Evolutionary conservation across 306 rosid genomes (phyloP), one percentile per base, ranked within the genome.

Genomic region (Biancaea sappan): DNA sequence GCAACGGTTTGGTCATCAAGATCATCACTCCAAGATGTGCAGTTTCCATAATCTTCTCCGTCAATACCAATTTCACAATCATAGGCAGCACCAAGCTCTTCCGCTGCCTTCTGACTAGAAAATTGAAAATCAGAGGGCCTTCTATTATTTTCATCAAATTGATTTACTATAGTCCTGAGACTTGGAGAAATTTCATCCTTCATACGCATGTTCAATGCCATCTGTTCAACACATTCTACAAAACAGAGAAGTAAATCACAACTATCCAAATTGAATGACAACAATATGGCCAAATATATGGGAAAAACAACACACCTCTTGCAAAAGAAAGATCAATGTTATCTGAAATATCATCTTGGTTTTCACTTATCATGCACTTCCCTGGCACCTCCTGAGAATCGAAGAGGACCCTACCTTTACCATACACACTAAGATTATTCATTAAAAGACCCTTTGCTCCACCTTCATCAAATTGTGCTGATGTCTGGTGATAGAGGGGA

Each of bases 401-500:
- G 80, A 94, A 92, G 69, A 92, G 96, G 71, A 94, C 85, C 78
- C 86, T 87, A 85, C 99, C 92, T 63, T 85, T 87, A 79, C 94
- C 93, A 79, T 86, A 94, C 12, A 94, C 87, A 52, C 99, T 91
- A 12, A 94, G 97, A 85, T 94, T 94, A 73, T 88, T 94, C 96
- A 94, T 84, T 66, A 92, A 80, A 65, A 92, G 93, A 80, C 97
- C 99, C 88, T 83, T 88, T 57, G 99, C 99, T 79, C 99, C 99
- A 35, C 99, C 99, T 89, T 94, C 99, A 46, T 94, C 97, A 67
- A 94, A 94, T 80, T 92, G 93, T 66, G 97, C 96, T 10, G 99
- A 87, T 41, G 99, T 92, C 80, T 94, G 96, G 78, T 90, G 96
- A 82, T 92, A 94, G 60, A 94, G 97, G 13, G 97, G 99, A 79